Evolutionary conservation across 768 basidiomycete species (phyloP).

Genomic region (Mycena pura): DNA sequence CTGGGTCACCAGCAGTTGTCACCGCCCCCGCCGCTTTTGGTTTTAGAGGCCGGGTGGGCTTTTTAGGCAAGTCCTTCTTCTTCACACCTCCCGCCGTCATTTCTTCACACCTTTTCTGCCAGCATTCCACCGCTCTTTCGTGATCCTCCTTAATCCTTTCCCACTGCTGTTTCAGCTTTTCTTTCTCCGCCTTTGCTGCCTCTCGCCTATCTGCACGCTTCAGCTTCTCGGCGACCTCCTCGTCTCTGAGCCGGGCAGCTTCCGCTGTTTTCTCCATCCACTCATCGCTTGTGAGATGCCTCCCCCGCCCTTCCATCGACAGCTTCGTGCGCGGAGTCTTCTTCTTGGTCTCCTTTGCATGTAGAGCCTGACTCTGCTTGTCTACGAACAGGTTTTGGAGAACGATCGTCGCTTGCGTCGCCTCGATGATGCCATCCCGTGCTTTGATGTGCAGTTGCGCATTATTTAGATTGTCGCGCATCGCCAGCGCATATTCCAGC

Average conservation of each 20-base stretch:
- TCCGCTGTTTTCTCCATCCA: neutral
- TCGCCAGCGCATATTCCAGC: neutral
- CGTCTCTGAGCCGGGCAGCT: neutral
- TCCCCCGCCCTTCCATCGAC: slow-evolving; percentile 24
- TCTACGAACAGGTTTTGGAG: slow-evolving; percentile 24
- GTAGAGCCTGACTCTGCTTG: slow-evolving; percentile 27
- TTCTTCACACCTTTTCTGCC: neutral
- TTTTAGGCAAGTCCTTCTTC: slow-evolving; percentile 1
- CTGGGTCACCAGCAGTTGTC: neutral
- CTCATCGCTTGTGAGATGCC: neutral
- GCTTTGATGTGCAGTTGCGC: slow-evolving; percentile 20
- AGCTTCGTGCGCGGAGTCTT: slow-evolving; percentile 14
- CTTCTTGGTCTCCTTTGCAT: slow-evolving; percentile 26
- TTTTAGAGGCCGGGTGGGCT: neutral
- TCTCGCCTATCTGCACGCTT: neutral
- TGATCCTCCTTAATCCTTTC: neutral
- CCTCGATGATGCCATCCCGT: slow-evolving; percentile 22
- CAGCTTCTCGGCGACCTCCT: neutral
- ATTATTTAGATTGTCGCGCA: slow-evolving; percentile 9
- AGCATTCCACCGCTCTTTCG: neutral
- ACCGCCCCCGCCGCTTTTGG: neutral
- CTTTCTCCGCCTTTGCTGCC: neutral
- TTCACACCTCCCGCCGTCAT: neutral
- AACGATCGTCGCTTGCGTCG: slow-evolving; percentile 24
- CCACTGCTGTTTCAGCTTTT: neutral